Percentiles rank a stretch among this genome's conserved stretches.
Conservation (phyloP, 1,284 basidiomycete genomes). For the Thecaphora frezii region DNA sequence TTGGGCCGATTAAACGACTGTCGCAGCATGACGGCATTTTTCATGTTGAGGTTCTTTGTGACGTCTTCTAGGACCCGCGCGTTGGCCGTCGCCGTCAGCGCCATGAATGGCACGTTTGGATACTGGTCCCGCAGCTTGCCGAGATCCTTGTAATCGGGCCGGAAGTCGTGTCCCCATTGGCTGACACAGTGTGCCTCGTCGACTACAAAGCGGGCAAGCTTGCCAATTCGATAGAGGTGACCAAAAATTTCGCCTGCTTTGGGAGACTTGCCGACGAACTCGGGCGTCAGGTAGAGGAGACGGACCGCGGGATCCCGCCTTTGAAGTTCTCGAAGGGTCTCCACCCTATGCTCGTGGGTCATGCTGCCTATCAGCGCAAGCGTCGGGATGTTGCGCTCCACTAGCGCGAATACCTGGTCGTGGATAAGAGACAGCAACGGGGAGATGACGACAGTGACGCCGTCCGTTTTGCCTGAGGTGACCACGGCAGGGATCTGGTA, state of each 20-base stretch:
- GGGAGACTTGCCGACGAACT: conserved; percentile 70
- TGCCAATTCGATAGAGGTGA: conserved; percentile 65
- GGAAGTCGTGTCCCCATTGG: conserved; percentile 81
- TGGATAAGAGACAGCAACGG: conserved; percentile 87
- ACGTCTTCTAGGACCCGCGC: conserved; percentile 77
- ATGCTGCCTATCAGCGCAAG: conserved; percentile 72
- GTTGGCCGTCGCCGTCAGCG: conserved; percentile 91
- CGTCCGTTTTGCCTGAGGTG: conserved; percentile 71
- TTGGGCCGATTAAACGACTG: conserved; percentile 93
- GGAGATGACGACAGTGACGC: conserved; percentile 83
- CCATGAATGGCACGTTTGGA: conserved; percentile 85
- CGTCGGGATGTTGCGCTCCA: conserved; percentile 70
- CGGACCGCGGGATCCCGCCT: conserved; percentile 60
- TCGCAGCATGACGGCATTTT: conserved; percentile 61
- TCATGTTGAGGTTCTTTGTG: conserved; percentile 69
- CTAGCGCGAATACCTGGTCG: conserved; percentile 81
- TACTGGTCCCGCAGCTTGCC: conserved; percentile 72
- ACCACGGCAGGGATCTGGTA: conserved; percentile 80
- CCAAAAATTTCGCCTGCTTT: conserved; percentile 67
- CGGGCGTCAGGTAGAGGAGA: conserved; percentile 91
- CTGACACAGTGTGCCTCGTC: conserved; percentile 94
- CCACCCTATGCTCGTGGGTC: conserved; percentile 44
- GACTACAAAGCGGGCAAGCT: conserved; percentile 85
- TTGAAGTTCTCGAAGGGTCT: not conserved
- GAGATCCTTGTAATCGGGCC: conserved; percentile 65